phyloP scores from a whole-genome alignment of 495 filamentous ascomycete genomes.

The Trichoderma gamsii region DNA sequence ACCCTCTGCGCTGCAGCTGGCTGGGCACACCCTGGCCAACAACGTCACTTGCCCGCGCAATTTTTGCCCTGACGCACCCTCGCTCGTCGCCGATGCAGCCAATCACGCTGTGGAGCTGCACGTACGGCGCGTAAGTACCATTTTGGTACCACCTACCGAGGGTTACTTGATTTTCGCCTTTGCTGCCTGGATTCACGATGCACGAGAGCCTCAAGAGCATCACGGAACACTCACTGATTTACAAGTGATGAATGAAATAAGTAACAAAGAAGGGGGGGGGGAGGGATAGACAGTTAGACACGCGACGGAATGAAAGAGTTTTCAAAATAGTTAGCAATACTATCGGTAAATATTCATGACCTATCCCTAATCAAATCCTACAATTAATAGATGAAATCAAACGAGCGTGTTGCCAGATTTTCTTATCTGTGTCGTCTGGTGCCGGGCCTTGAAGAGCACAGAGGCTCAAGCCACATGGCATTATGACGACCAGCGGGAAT shows the following conservation, averaged over 20 bases:
- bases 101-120: not conserved
- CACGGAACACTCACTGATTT: not conserved
- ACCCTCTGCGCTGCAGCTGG: not conserved
- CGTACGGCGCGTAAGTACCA: not conserved
- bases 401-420: not conserved
- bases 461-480: not conserved
- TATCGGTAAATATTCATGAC: not conserved
- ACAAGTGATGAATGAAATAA: not conserved
- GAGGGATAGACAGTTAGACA: not conserved
- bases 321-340: not conserved
- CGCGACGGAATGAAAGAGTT: not conserved
- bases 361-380: constrained; percentile 11
- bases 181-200: not conserved
- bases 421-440: not conserved
- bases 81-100: not conserved
- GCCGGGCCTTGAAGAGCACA: not conserved
- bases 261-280: no score
- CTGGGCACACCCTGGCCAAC: not conserved
- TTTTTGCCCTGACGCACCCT: not conserved
- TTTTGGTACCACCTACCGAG: not conserved
- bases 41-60: not conserved
- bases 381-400: constrained; percentile 5
- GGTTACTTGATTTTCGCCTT: not conserved
- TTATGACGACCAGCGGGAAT: not conserved
- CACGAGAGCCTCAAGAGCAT: not conserved